These are phyloP conservation scores for Tremellales sp. DNA, from an alignment of 1,284 basidiomycete genomes.

Conservation along the genomic window DNA sequence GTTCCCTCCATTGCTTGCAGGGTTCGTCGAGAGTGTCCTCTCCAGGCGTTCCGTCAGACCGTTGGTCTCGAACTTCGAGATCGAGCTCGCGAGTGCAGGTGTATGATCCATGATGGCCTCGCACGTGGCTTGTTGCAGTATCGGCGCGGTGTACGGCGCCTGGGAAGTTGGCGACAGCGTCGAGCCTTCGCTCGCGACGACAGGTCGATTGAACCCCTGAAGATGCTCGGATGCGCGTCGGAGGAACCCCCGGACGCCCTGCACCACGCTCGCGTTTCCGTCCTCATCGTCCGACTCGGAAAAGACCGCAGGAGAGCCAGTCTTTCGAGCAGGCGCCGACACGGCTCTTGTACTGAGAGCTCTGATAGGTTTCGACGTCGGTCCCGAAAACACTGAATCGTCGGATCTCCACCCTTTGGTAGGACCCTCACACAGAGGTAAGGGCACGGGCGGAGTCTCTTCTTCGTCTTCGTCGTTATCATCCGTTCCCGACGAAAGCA, in stretches of 20 bases:
- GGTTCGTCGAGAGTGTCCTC: constrained; percentile 3
- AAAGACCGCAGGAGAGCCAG: constrained; percentile 4
- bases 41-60: constrained; percentile 16
- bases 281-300: constrained; percentile 10
- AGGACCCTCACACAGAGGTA: neutral
- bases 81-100: constrained; percentile 11
- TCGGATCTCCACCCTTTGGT: constrained; percentile 26
- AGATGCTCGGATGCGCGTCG: constrained; percentile 38
- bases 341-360: neutral
- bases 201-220: constrained; percentile 23
- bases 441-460: constrained; percentile 50
- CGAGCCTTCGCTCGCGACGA: constrained; percentile 4
- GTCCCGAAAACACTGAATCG: constrained; percentile 21
- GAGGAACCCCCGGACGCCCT: constrained; percentile 23
- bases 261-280: constrained; percentile 2
- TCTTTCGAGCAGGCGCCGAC: constrained; percentile 7
- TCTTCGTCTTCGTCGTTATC: constrained; percentile 38
- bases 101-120: constrained; percentile 21
- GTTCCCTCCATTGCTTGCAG: neutral
- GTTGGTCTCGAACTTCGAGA: constrained; percentile 2
- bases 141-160: constrained; percentile 4
- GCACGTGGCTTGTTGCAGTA: constrained; percentile 11
- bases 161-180: neutral
- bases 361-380: constrained; percentile 3
- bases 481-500: constrained; percentile 61